These are phyloP conservation scores for Musa schizocarpa DNA, from an alignment of 176 grass and related monocot genomes.

Conservation along the genomic window DNA sequence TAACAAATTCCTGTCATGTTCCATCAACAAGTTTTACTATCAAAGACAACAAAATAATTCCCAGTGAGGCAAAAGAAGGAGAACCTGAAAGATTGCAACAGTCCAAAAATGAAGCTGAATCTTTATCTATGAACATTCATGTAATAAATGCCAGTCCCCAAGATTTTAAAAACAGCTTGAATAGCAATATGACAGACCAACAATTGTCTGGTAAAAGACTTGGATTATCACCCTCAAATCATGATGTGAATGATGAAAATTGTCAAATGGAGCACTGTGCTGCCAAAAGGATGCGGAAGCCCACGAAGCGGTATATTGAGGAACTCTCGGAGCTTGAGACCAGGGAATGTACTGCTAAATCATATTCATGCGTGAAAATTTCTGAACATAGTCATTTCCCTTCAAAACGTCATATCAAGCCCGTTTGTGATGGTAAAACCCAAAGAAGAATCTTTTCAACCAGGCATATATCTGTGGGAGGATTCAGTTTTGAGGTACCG, in stretches of 20 bases:
- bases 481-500: conserved; percentile 68
- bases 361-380: conserved; percentile 29
- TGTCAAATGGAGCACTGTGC: conserved; percentile 29
- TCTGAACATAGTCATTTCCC: conserved; percentile 26
- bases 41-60: conserved; percentile 68
- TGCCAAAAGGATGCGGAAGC: conserved; percentile 75
- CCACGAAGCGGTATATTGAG: conserved; percentile 96
- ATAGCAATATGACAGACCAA: conserved; percentile 37
- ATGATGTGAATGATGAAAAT: conserved; percentile 32
- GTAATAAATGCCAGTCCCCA: conserved; percentile 24
- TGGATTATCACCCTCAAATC: conserved; percentile 27
- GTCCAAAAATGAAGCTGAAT: conserved; percentile 24
- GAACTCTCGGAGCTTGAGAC: conserved; percentile 65
- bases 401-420: conserved; percentile 23
- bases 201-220: conserved; percentile 44
- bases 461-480: conserved; percentile 66
- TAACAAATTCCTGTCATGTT: conserved; percentile 78
- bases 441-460: conserved; percentile 35
- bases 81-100: conserved; percentile 10
- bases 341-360: conserved; percentile 38
- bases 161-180: conserved; percentile 33
- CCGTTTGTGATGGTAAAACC: conserved; percentile 34
- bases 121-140: conserved; percentile 29
- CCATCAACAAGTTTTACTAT: conserved; percentile 65
- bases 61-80: conserved; percentile 19